Evolutionary conservation across 805 yeast genomes (phyloP), one percentile per base, ranked within the genome.

Genomic region (Torulaspora delbrueckii): DNA sequence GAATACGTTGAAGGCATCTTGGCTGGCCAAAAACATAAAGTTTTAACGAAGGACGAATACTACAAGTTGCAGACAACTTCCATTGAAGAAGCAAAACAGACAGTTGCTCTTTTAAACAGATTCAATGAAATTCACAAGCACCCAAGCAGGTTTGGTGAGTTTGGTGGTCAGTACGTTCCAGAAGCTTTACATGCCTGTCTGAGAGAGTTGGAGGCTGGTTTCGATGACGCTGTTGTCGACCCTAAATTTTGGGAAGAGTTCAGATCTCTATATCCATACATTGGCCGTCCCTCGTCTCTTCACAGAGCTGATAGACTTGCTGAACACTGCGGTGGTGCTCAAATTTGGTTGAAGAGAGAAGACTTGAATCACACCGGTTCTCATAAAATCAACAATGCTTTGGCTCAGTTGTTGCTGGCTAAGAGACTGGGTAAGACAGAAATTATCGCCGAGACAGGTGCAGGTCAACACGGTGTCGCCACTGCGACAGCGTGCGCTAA

Each of bases 81-180:
- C 28, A 44, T 56, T 23, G 53, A 46, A 23, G 53, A 52, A 10
- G 60, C 59, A 10, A 54, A 52, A 31, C 45, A 45, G 18, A 49
- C 51, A 5, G 44, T 52, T 14, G 56, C 55, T 16, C 48, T 59
- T 7, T 53, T 66, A 13, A 49, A 57, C 31, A 60, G 62, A 5
- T 76, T 78, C 52, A 73, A 73, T 47, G 93, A 84, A 65, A 49
- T 53, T 4, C 93, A 85, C 62, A 77, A 79, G 51, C 85, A 77
- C 63, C 77, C 81, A 55, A 84, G 91, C 46, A 76, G 84, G 52
- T 91, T 91, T 59, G 99, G 98, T 60, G 89, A 81, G 40, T 95
- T 88, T 63, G 99, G 99, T 65, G 99, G 99, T 49, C 99, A 93
- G 72, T 93, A 88, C 63, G 99, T 93, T 33, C 99, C 99, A 32